phyloP scores from a whole-genome alignment of 768 basidiomycete species.

The Hypholoma sublateritium region DNA sequence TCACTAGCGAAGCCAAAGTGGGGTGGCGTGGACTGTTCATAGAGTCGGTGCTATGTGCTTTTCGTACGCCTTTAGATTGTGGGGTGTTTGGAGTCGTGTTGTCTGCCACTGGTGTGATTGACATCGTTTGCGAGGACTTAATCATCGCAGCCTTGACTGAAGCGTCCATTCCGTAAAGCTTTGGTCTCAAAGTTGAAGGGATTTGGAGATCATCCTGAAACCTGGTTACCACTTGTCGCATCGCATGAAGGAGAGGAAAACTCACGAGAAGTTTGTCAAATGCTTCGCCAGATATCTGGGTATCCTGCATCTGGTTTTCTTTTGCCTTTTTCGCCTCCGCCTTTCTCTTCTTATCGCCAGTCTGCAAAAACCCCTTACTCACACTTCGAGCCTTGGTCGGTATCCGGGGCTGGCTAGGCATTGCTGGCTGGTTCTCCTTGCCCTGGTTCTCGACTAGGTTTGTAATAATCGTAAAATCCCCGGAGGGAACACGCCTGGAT shows the following conservation, averaged over 20 bases:
- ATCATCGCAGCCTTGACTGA: slow-evolving; percentile 92
- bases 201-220: slow-evolving; percentile 87
- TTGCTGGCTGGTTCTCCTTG: slow-evolving; percentile 67
- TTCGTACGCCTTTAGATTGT: slow-evolving; percentile 51
- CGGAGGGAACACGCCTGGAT: slow-evolving; percentile 60
- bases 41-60: slow-evolving; percentile 73
- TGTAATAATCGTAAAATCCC: slow-evolving; percentile 76
- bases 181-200: slow-evolving; percentile 72
- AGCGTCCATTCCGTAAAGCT: slow-evolving; percentile 77
- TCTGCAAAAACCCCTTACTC: slow-evolving; percentile 32
- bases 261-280: slow-evolving; percentile 83
- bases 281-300: slow-evolving; percentile 45
- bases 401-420: slow-evolving; percentile 14
- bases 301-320: slow-evolving; percentile 35
- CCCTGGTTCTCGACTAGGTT: slow-evolving; percentile 47
- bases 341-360: slow-evolving; percentile 42
- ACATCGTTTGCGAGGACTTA: slow-evolving; percentile 74
- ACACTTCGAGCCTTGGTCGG: slow-evolving; percentile 21
- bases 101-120: slow-evolving; percentile 35
- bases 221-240: slow-evolving; percentile 9
- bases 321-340: slow-evolving; percentile 40
- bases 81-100: slow-evolving; percentile 45
- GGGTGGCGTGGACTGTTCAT: slow-evolving; percentile 53
- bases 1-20: slow-evolving; percentile 34
- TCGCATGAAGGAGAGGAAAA: not conserved